phyloP scores from a whole-genome alignment of 106 monocot species.

The Dioscorea zingiberensis region DNA sequence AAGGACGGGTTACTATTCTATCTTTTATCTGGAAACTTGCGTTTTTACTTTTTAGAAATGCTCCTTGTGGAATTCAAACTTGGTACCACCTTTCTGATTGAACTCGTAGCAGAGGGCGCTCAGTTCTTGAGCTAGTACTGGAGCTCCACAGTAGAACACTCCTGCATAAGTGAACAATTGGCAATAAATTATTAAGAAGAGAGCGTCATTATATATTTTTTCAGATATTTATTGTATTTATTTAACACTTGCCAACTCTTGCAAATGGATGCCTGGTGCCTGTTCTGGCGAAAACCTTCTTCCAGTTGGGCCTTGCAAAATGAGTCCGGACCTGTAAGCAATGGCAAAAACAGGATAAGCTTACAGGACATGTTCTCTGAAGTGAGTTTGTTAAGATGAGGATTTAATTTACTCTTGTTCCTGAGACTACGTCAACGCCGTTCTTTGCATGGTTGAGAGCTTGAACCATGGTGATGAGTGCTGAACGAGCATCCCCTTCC shows the following conservation, averaged over 20 bases:
- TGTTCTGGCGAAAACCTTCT: slow-evolving; percentile 74
- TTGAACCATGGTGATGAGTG: slow-evolving; percentile 96
- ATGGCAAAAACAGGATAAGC: background rate
- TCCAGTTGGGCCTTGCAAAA: slow-evolving; percentile 94
- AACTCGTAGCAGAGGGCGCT: slow-evolving; percentile 81
- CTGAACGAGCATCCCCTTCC: slow-evolving; percentile 91
- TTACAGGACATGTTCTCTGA: too few relatives aligned
- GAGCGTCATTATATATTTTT: too few relatives aligned
- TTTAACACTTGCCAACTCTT: slow-evolving; percentile 42
- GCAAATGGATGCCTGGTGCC: slow-evolving; percentile 78
- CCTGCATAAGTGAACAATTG: slow-evolving; percentile 25
- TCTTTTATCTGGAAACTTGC: too few relatives aligned
- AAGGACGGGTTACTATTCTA: too few relatives aligned
- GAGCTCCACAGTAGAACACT: slow-evolving; percentile 88
- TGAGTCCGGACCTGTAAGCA: slow-evolving; percentile 66
- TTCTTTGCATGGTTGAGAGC: slow-evolving; percentile 92
- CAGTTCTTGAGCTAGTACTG: slow-evolving; percentile 71
- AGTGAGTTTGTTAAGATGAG: too few relatives aligned
- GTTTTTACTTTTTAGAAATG: slow-evolving; percentile 56
- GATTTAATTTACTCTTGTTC: slow-evolving; percentile 83
- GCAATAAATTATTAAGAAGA: too few relatives aligned
- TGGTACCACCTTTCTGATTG: slow-evolving; percentile 70
- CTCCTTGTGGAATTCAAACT: slow-evolving; percentile 92
- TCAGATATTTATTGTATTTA: too few relatives aligned
- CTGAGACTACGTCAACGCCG: slow-evolving; percentile 85